Conservation (phyloP, 2,329 filamentous ascomycete species). For the Penicillium sp. region DNA sequence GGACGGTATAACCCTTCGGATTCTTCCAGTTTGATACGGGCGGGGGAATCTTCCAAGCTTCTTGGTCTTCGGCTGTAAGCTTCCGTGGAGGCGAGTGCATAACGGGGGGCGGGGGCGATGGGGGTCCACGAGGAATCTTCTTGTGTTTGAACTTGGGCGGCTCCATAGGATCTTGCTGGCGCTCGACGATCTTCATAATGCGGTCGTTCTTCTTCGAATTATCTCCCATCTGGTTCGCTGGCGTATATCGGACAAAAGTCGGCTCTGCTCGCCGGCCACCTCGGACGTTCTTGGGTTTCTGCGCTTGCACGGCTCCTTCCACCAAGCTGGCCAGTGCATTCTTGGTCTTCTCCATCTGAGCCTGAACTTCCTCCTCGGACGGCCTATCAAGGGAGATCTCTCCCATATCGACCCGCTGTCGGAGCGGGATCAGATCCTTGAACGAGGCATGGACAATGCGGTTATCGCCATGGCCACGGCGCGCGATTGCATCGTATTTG, state of each 20-base stretch:
- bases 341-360: conserved; percentile 84
- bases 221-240: conserved; percentile 95
- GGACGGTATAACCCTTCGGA: conserved; percentile 95
- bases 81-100: conserved; percentile 95
- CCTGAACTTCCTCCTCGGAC: conserved; percentile 78
- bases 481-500: conserved; percentile 93
- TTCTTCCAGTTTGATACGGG: conserved; percentile 99
- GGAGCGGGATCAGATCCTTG: conserved; percentile 91
- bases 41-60: conserved; percentile 89
- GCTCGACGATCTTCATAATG: conserved; percentile 97
- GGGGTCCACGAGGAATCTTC: conserved; percentile 91
- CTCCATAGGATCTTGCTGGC: conserved; percentile 92
- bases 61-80: conserved; percentile 93
- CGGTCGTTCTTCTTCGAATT: conserved; percentile 82
- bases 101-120: conserved; percentile 87
- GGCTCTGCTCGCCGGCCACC: conserved; percentile 77
- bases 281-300: conserved; percentile 95
- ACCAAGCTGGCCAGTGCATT: conserved; percentile 81
- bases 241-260: conserved; percentile 94
- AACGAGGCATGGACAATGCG: conserved; percentile 93
- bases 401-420: conserved; percentile 89
- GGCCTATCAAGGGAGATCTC: conserved; percentile 86
- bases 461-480: conserved; percentile 80
- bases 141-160: conserved; percentile 99
- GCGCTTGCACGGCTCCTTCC: conserved; percentile 80